Percentiles rank a stretch among this genome's conserved stretches.
Evolutionary conservation across 176 grass and related monocot genomes (phyloP).

Genomic region (Tillandsia fasciculata): DNA sequence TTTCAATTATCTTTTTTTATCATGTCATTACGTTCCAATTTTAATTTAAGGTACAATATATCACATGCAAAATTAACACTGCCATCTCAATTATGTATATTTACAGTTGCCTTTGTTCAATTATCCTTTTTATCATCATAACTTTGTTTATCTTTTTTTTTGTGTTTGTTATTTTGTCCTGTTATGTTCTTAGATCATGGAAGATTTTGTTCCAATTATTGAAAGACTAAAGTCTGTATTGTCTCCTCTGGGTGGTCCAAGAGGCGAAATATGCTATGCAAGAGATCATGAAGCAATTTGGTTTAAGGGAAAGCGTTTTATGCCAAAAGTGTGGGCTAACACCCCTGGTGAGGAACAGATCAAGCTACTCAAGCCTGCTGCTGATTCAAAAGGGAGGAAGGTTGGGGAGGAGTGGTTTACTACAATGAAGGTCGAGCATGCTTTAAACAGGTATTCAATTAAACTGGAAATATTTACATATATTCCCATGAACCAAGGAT

Average conservation of each 20-base stretch:
- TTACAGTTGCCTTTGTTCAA: neutral
- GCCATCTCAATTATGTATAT: neutral
- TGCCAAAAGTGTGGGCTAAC: slow-evolving; percentile 71
- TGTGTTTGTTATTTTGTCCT: neutral
- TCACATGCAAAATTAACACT: neutral
- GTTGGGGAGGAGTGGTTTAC: slow-evolving; percentile 97
- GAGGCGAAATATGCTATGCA: slow-evolving; percentile 87
- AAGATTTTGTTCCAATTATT: slow-evolving; percentile 80
- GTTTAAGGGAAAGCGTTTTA: slow-evolving; percentile 87
- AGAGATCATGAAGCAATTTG: slow-evolving; percentile 90
- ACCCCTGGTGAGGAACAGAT: slow-evolving; percentile 80
- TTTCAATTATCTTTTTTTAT: neutral
- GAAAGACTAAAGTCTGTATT: slow-evolving; percentile 76
- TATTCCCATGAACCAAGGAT: too few relatives aligned
- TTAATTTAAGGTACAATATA: too few relatives aligned
- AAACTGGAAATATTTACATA: neutral
- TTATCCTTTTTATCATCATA: neutral
- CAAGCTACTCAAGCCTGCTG: slow-evolving; percentile 70
- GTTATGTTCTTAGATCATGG: slow-evolving; percentile 37
- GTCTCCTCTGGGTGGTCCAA: slow-evolving; percentile 54
- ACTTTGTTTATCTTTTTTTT: neutral
- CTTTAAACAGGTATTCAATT: slow-evolving; percentile 54
- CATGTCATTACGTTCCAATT: too few relatives aligned
- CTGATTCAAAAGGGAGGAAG: slow-evolving; percentile 90
- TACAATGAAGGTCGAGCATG: slow-evolving; percentile 67